Base-by-base conservation (phyloP, 768 basidiomycete genomes). In the Infundibulicybe gibba region DNA sequence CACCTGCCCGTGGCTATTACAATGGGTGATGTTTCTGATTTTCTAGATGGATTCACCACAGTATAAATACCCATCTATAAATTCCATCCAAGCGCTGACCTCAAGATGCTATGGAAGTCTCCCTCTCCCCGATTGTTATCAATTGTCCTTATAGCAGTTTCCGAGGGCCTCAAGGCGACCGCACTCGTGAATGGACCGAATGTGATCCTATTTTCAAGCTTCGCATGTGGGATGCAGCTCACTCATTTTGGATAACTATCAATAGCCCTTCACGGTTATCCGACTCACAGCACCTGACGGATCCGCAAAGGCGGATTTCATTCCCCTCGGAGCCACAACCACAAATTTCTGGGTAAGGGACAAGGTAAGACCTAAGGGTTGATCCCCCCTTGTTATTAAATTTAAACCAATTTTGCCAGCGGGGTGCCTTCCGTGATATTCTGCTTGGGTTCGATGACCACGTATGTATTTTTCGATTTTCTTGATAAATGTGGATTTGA, bases 331-430 rank as follows among this genome's bases (percentile, higher is more conserved):
- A 10, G 74, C 76, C 30, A 72, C 65, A 5, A 40, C 68, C 0
- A 75, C 72, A 4, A 70, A 73, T 49, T 64, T 77, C 16, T 76
- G 68, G 67, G 72, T 74, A 1, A 69, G 74, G 47, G 76, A 79
- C 60, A 74, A 70, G 56, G 68, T 63, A 17, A 17, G 49, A 54
- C 25, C 21, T 12, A 31, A 31, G 20, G 10, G 32, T 10, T 41
- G 8, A 47, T 15, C 8, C 37, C 8, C 37, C 25, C 8, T 3
- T 25, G 25, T 25, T 25, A 8, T 25, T 25, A 8, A 25, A 25
- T 25, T 25, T 8, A 25, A 8, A 4, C 8, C 25, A 25, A 25
- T 8, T 25, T 38, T 9, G 12, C 37, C 40, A 68, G 66, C 44
- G 59, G 46, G 71, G 71, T 9, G 60, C 54, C 8, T 71, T 73